These are phyloP conservation scores for Deuterostichococcus epilithicus DNA, from an alignment of 139 green algal genomes.

Conservation along the genomic window DNA sequence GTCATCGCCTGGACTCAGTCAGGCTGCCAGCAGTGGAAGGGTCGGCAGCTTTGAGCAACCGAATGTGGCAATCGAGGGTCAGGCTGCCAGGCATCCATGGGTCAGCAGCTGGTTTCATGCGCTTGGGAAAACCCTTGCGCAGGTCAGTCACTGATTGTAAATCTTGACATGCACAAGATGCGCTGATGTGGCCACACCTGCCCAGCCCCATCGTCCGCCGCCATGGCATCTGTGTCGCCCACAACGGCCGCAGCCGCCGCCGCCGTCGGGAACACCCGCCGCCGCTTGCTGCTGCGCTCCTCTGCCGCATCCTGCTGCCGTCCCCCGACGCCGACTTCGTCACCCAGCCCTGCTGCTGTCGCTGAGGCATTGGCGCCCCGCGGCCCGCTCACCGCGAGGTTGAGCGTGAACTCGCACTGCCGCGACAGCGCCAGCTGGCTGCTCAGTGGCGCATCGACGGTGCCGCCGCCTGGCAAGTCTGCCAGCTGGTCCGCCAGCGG, in stretches of 20 bases:
- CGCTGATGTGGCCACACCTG: too few species aligned
- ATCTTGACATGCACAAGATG: too few species aligned
- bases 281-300: too few species aligned
- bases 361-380: neutral
- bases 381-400: constrained; percentile 15
- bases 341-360: too few species aligned
- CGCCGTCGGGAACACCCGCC: too few species aligned
- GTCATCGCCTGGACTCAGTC: constrained; percentile 2
- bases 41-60: too few species aligned
- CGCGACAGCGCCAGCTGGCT: neutral
- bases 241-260: neutral
- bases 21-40: neutral
- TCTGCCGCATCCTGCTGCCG: neutral
- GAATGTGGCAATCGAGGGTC: too few species aligned
- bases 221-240: constrained; percentile 6
- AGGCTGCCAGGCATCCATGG: too few species aligned
- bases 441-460: neutral
- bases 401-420: constrained; percentile 28
- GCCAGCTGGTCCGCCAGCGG: neutral
- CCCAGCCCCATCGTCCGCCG: neutral
- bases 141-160: too few species aligned
- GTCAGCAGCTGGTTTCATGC: too few species aligned
- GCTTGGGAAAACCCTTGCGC: too few species aligned
- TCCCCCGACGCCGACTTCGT: too few species aligned
- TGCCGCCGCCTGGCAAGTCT: neutral